A percentile compares a stretch with the other conserved stretches of the same genome.
Evolutionary conservation across 495 filamentous ascomycete species (phyloP).

Genomic region (Letharia columbiana): DNA sequence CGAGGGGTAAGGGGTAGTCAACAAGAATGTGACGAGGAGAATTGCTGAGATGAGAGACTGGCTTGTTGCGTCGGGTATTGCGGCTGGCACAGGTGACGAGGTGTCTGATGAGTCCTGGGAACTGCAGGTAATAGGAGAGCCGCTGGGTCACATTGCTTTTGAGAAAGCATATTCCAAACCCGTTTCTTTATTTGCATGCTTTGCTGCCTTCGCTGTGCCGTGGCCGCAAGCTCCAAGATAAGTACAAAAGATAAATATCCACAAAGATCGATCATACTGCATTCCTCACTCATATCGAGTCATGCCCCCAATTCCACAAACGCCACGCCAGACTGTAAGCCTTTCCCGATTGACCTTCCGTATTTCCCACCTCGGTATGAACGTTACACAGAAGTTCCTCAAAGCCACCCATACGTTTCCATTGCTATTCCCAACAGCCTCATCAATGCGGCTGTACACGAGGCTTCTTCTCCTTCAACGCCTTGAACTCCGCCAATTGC

Average conservation of each 20-base stretch:
- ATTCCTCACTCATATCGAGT: not conserved
- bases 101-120: constrained; percentile 14
- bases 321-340: constrained; percentile 1
- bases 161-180: not conserved
- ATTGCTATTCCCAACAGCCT: not conserved
- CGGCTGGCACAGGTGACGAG: constrained; percentile 17
- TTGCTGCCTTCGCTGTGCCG: not conserved
- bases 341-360: not conserved
- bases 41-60: constrained; percentile 22
- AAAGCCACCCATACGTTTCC: not conserved
- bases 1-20: constrained; percentile 14
- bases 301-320: not conserved
- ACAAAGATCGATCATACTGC: not conserved
- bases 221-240: not conserved
- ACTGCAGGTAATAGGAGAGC: constrained; percentile 8
- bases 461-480: constrained; percentile 37
- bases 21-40: constrained; percentile 14
- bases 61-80: constrained; percentile 14
- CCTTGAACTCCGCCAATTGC: constrained; percentile 43
- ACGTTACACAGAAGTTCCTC: not conserved
- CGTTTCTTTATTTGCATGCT: not conserved
- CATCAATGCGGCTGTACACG: not conserved
- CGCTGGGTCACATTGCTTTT: not conserved
- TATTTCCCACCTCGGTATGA: not conserved
- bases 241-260: not conserved